phyloP scores from a whole-genome alignment of 768 basidiomycete species.

The Roridomyces roridus region DNA sequence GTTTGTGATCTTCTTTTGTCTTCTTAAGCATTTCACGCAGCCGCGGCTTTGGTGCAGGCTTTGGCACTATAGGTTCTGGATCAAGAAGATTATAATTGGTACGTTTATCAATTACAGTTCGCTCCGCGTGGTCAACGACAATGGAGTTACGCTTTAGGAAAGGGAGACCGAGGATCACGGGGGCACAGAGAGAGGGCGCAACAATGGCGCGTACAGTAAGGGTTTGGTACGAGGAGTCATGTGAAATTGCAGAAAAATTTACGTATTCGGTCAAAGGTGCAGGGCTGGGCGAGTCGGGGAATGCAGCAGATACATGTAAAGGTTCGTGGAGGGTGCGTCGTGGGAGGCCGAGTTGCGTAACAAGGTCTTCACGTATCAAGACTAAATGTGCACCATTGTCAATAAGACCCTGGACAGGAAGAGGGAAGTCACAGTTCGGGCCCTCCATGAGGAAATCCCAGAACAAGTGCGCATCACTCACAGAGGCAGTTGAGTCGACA shows the following conservation, averaged over 20 bases:
- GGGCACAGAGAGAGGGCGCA: no score
- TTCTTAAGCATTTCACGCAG: slow-evolving; percentile 3
- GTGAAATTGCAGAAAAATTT: no score
- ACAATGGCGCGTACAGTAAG: no score
- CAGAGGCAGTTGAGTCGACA: no score
- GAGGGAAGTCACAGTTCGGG: not conserved
- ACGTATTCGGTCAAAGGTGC: no score
- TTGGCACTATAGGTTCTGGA: not conserved
- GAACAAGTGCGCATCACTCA: no score
- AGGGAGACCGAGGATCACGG: not conserved
- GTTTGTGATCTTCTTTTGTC: slow-evolving; percentile 14
- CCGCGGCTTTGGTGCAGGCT: not conserved
- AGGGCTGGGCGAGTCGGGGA: no score
- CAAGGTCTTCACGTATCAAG: slow-evolving; percentile 34
- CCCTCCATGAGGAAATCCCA: slow-evolving; percentile 14
- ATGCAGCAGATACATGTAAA: not conserved
- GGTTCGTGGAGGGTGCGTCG: slow-evolving; percentile 1
- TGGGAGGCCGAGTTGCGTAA: slow-evolving; percentile 15
- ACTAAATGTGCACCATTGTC: slow-evolving; percentile 38
- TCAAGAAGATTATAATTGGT: not conserved
- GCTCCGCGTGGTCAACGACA: not conserved
- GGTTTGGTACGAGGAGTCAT: no score
- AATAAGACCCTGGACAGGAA: slow-evolving; percentile 27
- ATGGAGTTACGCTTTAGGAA: not conserved
- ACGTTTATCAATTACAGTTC: not conserved